Evolutionary conservation across 2,329 filamentous ascomycete species (phyloP), one percentile per base, ranked within the genome.

Genomic region (Lizonia empirigonia): DNA sequence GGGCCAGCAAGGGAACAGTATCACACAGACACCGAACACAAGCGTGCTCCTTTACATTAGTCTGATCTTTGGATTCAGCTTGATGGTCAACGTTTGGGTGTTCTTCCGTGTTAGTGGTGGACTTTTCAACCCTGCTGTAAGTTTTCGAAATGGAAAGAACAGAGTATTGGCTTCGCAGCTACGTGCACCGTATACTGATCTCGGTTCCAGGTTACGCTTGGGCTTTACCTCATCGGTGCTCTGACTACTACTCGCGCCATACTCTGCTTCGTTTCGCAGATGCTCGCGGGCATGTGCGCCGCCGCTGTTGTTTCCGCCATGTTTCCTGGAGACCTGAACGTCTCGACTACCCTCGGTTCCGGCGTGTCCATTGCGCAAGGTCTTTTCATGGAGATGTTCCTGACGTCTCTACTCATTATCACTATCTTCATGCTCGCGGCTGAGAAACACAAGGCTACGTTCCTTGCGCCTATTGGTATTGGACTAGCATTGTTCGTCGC

Each of bases 381-480:
- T 19, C 61, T 75, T 20, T 76, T 76, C 47, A 67, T 76, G 29
- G 73, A 76, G 36, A 72, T 72, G 64, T 73, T 75, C 45, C 56
- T 75, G 7, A 74, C 73, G 2, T 66, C 71, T 0, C 59, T 73
- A 16, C 70, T 76, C 34, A 68, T 75, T 47, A 74, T 76, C 44
- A 74, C 71, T 2, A 74, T 76, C 39, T 73, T 75, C 60, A 87
- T 90, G 82, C 78, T 90, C 35, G 87, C 86, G 0, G 83, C 84
- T 4, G 86, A 90, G 68, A 90, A 91, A 74, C 87, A 90, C 69
- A 85, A 85, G 35, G 83, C 84, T 2, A 91, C 88, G 0, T 89
- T 81, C 65, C 74, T 90, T 1, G 88, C 88, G 0, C 88, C 88
- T 0, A 74, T 91, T 3, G 87, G 85, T 10, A 89, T 91, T 59